phyloP scores from a whole-genome alignment of 1,139 yeast genomes.

The Debaryomyces nepalensis region DNA sequence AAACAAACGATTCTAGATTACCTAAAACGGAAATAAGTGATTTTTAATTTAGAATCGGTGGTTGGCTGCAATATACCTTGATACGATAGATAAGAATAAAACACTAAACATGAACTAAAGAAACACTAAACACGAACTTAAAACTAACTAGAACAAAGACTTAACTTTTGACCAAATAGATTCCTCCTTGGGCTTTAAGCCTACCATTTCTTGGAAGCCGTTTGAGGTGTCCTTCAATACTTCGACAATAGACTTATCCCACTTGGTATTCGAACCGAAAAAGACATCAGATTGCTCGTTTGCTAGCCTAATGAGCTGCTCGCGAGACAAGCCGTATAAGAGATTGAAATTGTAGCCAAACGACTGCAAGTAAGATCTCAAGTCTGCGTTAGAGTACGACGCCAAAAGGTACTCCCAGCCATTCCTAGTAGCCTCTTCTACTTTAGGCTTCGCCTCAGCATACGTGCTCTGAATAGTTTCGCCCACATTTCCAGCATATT shows the following conservation, averaged over 20 bases:
- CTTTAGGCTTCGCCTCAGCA: constrained; percentile 15
- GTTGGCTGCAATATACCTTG: constrained; percentile 1
- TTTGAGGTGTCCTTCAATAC: constrained; percentile 25
- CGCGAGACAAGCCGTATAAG: constrained; percentile 42
- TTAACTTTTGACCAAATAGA: constrained; percentile 10
- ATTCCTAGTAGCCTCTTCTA: constrained; percentile 18
- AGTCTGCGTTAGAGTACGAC: constrained; percentile 58
- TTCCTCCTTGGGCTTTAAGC: constrained; percentile 20
- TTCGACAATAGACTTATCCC: constrained; percentile 32
- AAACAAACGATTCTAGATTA: constrained; percentile 21
- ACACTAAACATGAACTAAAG: no score
- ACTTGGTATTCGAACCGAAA: constrained; percentile 21
- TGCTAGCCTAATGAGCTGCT: constrained; percentile 52
- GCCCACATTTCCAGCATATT: constrained; percentile 13
- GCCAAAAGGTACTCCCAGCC: constrained; percentile 24
- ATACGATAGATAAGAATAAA: constrained; percentile 6
- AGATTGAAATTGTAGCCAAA: constrained; percentile 50
- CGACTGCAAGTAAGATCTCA: constrained; percentile 54
- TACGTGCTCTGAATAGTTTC: constrained; percentile 14
- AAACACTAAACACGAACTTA: not conserved
- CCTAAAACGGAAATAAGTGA: constrained; percentile 23
- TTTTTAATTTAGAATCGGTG: not conserved
- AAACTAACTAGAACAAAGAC: constrained; percentile 1
- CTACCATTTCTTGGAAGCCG: constrained; percentile 23
- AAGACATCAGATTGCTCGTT: constrained; percentile 44